Evolutionary conservation across 331 rosid species (phyloP).

Genomic region (Rosa hybrid): DNA sequence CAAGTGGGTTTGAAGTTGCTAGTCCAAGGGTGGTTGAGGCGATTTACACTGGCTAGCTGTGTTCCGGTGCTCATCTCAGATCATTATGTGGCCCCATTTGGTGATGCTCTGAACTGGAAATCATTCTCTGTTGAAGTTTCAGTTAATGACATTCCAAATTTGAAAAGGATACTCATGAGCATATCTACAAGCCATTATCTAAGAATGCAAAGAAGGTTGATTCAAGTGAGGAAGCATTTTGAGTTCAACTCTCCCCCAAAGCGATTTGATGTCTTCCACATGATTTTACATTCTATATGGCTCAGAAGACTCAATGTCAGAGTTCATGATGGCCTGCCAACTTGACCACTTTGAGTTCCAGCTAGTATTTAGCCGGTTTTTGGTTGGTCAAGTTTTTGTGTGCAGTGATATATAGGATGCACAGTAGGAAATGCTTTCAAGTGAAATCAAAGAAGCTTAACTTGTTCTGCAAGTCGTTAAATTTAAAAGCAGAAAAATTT

Average conservation of each 20-base stretch:
- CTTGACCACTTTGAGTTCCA: neutral
- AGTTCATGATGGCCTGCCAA: constrained; percentile 34
- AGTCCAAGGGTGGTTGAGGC: constrained; percentile 94
- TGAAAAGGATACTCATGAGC: constrained; percentile 66
- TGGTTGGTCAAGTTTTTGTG: neutral
- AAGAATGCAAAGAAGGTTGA: constrained; percentile 78
- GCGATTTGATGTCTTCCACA: constrained; percentile 78
- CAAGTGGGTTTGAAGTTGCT: constrained; percentile 92
- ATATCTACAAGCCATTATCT: constrained; percentile 66
- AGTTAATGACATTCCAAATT: constrained; percentile 60
- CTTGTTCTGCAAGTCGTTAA: neutral
- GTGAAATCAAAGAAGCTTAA: neutral
- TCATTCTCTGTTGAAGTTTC: constrained; percentile 74
- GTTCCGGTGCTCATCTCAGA: constrained; percentile 85
- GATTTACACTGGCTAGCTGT: constrained; percentile 86
- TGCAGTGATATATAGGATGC: neutral
- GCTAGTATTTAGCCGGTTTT: neutral
- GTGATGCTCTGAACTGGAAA: constrained; percentile 85
- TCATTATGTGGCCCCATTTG: constrained; percentile 74
- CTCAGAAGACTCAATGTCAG: constrained; percentile 74
- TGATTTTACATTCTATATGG: constrained; percentile 93
- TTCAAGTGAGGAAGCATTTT: constrained; percentile 66
- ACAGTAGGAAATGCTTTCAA: neutral
- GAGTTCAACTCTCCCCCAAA: constrained; percentile 76
- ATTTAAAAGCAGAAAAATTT: neutral